Conservation (phyloP, 352 stramenopile species). For the Elongisporangium prolatum region DNA sequence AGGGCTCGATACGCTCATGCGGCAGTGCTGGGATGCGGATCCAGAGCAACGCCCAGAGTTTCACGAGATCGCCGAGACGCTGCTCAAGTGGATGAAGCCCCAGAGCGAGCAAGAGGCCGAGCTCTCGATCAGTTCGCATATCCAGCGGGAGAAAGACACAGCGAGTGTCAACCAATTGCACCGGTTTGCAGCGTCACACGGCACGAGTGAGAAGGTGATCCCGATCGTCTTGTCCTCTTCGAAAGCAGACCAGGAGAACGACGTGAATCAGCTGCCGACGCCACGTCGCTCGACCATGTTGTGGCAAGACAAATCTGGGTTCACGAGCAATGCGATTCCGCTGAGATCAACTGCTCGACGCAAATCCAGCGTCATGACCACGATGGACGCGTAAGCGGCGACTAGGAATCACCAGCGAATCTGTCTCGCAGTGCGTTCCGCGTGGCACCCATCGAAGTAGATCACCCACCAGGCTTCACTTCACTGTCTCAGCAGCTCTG, state of each 20-base stretch:
- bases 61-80: conserved; percentile 47
- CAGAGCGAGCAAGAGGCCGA: conserved; percentile 25
- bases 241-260: conserved; percentile 1
- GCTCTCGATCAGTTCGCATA: conserved; percentile 32
- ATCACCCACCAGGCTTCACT: neutral
- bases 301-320: neutral
- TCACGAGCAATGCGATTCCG: neutral
- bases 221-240: conserved; percentile 51
- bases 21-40: conserved; percentile 66
- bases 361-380: neutral
- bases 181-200: conserved; percentile 59
- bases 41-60: conserved; percentile 65
- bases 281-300: neutral
- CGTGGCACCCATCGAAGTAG: neutral
- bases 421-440: neutral
- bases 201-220: conserved; percentile 56
- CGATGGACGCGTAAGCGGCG: neutral
- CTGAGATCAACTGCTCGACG: neutral
- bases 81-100: conserved; percentile 48
- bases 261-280: neutral
- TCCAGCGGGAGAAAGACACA: conserved; percentile 40
- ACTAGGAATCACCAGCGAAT: neutral
- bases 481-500: too few relatives aligned
- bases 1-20: conserved; percentile 65
- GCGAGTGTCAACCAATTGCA: conserved; percentile 42